Base-by-base conservation (phyloP, 768 basidiomycete species). In the Kwoniella sp. region DNA sequence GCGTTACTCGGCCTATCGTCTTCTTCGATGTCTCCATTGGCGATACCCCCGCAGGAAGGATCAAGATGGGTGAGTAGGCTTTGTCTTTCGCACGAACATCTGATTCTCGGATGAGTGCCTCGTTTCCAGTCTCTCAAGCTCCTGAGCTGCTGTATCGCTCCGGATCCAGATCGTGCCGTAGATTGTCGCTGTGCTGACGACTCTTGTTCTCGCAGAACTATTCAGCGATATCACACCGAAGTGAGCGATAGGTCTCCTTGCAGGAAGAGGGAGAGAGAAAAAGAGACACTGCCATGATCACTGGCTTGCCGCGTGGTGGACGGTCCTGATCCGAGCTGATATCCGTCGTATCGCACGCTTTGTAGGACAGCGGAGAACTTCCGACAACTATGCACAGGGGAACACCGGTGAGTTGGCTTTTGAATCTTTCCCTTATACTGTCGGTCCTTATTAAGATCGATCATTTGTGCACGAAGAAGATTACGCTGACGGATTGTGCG, bases 11-110 rank as follows among this genome's bases (percentile, higher is more conserved):
- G 20, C 95, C 96, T 0, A 83, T 99, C 53, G 93, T 96, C 61
- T 99, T 99, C 81, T 94, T 99, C 88, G 96, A 99, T 78, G 84
- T 98, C 66, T 87, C 90, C 55, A 97, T 99, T 55, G 96, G 96
- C 50, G 95, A 98, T 83, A 97, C 93, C 0, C 91, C 92, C 31
- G 92, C 92, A 2, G 95, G 94, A 17, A 83, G 96, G 31, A 85
- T 99, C 72, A 98, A 97, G 83, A 95, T 99, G 88, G 95, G 73
- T 74, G 54, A n/a, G n/a, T n/a, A n/a, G n/a, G n/a, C n/a, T n/a
- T n/a, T n/a, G n/a, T n/a, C n/a, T n/a, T n/a, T n/a, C n/a, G n/a
- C n/a, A n/a, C n/a, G n/a, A n/a, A n/a, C n/a, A n/a, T n/a, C n/a
- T n/a, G n/a, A n/a, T n/a, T n/a, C n/a, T n/a, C n/a, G n/a, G n/a